Base-by-base conservation (phyloP, 2,329 filamentous ascomycete species). In the Penicillium sp. region DNA sequence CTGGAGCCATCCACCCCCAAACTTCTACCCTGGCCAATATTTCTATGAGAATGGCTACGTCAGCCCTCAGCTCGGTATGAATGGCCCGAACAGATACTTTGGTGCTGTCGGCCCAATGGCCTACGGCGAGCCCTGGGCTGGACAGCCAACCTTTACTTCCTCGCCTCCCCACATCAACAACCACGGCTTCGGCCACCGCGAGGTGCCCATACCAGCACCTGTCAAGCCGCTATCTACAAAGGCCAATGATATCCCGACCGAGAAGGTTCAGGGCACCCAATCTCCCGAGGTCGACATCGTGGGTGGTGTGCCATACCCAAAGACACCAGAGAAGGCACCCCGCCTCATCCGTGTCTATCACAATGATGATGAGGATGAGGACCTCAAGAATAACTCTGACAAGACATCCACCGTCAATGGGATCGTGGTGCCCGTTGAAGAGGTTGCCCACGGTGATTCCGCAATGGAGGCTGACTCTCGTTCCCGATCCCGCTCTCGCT, bases 291-390 rank as follows among this genome's bases (percentile, higher is more conserved):
- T 46, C 7, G 41, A 36, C 39, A 31, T 14, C 11, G 35, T 41
- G 6, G 51, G 18, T n/a, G 51, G 36, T 13, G 43, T 40, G 11
- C 40, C 55, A 5, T 39, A 56, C 14, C 53, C 46, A 24, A 33
- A 41, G 36, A 47, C 27, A 1, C 36, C 40, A n/a, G 53, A 53
- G 33, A 59, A 56, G n/a, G 49, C 55, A 16, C 57, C 57, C 13
- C 43, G 53, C 18, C 35, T 59, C 44, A 44, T 59, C 19, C 46
- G 52, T 44, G 46, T 59, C 31, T 41, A 55, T 31, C 33, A 47
- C 13, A 22, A 27, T 11, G 40, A 55, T 22, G 16, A 41, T 33
- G 52, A 54, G 6, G 37, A 54, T 7, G 22, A 44, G 10, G 16
- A 22, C 27, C n/a, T 33, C 40, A 44, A 24, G 19, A 10, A 24